Evolutionary conservation across 2,329 filamentous ascomycete species (phyloP).

Genomic region (Cercospora canescens): DNA sequence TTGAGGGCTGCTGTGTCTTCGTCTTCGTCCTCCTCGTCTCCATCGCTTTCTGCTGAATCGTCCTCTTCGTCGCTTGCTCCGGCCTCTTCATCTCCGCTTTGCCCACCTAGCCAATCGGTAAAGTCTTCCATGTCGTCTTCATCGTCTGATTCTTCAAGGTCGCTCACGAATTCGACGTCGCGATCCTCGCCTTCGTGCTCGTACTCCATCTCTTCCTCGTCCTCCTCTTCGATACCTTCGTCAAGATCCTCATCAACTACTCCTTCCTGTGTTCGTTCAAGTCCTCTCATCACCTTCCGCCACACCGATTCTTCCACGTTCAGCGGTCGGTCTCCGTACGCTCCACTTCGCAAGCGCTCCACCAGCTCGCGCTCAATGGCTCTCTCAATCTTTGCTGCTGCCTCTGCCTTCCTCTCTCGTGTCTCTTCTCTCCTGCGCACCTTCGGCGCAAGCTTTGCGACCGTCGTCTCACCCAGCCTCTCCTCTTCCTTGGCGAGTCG

Average conservation of each 20-base stretch:
- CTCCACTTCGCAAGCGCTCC: constrained; percentile 84
- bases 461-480: constrained; percentile 80
- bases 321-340: constrained; percentile 90
- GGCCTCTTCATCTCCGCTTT: constrained; percentile 47
- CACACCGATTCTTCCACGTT: constrained; percentile 95
- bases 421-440: constrained; percentile 58
- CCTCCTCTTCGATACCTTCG: constrained; percentile 76
- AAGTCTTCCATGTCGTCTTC: constrained; percentile 82
- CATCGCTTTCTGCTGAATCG: constrained; percentile 49
- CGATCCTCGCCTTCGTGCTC: constrained; percentile 64
- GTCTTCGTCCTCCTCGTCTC: constrained; percentile 48
- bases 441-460: constrained; percentile 90
- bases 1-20: constrained; percentile 60
- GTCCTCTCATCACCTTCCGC: constrained; percentile 91
- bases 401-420: constrained; percentile 51
- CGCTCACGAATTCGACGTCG: constrained; percentile 89
- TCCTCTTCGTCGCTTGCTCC: constrained; percentile 53
- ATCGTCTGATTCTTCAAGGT: constrained; percentile 72
- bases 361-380: constrained; percentile 95
- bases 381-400: constrained; percentile 85
- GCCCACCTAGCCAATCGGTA: constrained; percentile 89
- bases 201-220: constrained; percentile 62
- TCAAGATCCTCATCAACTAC: constrained; percentile 84
- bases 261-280: constrained; percentile 85
- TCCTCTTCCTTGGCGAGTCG: constrained; percentile 86